Evolutionary conservation across 2,329 filamentous ascomycete species (phyloP), one percentile per base, ranked within the genome.

Genomic region (Diaporthe capsici): DNA sequence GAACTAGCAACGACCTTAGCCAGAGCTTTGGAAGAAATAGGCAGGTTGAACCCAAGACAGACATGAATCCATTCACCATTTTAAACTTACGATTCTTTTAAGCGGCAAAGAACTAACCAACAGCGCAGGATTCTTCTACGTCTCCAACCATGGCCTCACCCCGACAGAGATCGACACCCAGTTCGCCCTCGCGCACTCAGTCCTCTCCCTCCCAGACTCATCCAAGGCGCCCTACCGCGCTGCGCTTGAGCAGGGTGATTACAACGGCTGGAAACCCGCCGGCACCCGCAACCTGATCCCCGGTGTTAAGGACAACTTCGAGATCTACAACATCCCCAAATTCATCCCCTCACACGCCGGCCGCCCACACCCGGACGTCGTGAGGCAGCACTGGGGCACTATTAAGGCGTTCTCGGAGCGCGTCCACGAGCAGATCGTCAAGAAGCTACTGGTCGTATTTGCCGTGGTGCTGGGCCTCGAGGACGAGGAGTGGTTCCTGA

Each of bases 301-400:
- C 2, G 84, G 86, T 3, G 81, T 87, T 72, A 83, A 79, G 25
- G 90, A 92, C 78, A 91, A 91, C 76, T 84, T 90, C 42, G 87
- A 92, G 78, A 87, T 92, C 1, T 92, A 89, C 84, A 91, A 92
- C 79, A 87, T 91, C 10, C 88, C 89, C 71, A 92, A 92, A 77
- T 91, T 90, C 77, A 86, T 85, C n/a, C 82, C 83, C 4, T 81
- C 85, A 74, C 86, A 88, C 78, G 79, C 84, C n/a, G 84, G 87
- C 12, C 76, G 81, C 20, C 58, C 68, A 4, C 88, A 90, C 15
- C 88, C 88, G 0, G 80, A 85, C 0, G 78, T 90, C 0, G 80
- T 92, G 0, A 80, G 85, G 51, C 84, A 86, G 0, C 83, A 90
- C 75, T 84, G 89, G 28, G 80, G 84, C 0, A 88, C 91, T 74